Percentiles rank a stretch among this genome's conserved stretches.
Evolutionary conservation across 1,139 yeast species (phyloP).

Genomic region (Protomyces arabidopsidicola): DNA sequence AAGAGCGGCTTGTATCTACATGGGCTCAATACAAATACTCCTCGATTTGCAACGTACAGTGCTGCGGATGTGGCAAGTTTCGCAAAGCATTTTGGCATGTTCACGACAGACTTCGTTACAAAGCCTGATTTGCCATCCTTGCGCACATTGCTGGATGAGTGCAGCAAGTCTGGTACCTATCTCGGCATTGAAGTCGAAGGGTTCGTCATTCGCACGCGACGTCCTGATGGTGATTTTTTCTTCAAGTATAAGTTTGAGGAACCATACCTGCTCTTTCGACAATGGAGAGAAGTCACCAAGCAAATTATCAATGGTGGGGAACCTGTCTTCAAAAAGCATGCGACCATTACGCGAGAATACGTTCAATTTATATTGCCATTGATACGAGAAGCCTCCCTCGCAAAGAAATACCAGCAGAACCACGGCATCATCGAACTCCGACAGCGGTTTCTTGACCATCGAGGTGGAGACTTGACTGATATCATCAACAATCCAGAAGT

Average conservation of each 20-base stretch:
- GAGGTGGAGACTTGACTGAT: constrained; percentile 49
- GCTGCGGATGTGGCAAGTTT: constrained; percentile 57
- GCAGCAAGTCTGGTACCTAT: constrained; percentile 67
- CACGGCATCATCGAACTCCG: constrained; percentile 74
- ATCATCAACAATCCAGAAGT: constrained; percentile 34
- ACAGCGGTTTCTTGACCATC: constrained; percentile 50
- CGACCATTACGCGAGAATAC: constrained; percentile 60
- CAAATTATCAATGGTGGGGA: constrained; percentile 47
- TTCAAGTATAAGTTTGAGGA: constrained; percentile 94
- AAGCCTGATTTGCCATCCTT: constrained; percentile 46
- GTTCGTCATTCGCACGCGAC: constrained; percentile 71
- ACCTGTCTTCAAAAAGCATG: constrained; percentile 52
- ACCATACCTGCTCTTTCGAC: constrained; percentile 86
- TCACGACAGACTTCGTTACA: constrained; percentile 43
- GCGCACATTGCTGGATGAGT: constrained; percentile 51
- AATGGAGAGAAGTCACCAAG: constrained; percentile 82
- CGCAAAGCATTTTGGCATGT: constrained; percentile 69
- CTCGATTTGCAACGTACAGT: constrained; percentile 60
- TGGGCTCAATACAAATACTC: constrained; percentile 71
- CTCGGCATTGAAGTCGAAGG: constrained; percentile 79
- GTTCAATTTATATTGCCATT: constrained; percentile 52
- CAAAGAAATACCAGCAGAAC: constrained; percentile 50
- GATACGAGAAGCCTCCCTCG: constrained; percentile 44
- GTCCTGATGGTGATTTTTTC: constrained; percentile 47
- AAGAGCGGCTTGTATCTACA: constrained; percentile 81